Base-by-base conservation (phyloP, 2,329 filamentous ascomycete species). In the Calonectria fujianensis region DNA sequence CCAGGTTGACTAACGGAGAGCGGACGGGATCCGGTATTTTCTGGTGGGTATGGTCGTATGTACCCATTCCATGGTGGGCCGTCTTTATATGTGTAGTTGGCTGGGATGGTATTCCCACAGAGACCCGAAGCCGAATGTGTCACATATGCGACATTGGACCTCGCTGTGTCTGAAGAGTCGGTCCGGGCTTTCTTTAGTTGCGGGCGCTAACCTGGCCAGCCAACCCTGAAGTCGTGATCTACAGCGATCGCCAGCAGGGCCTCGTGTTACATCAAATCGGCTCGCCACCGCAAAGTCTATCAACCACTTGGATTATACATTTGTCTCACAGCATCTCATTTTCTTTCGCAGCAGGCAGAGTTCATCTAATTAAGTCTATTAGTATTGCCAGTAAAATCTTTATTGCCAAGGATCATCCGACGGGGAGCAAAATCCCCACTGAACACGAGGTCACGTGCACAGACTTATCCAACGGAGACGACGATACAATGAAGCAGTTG, bases 1-100 rank as follows among this genome's bases (percentile, higher is more conserved):
- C 57, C 11, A 37, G 66, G 48, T 69, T 69, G 66, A 69, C 50
- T 69, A 35, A 39, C 14, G 51, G 66, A 69, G 66, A 69, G 66
- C 66, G 37, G 66, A 69, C 66, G 51, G 51, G 66, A 69, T 69
- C 66, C 66, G 48, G 51, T 69, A 69, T 59, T 69, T 57, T 69
- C 66, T 37, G 51, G 50, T 18, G 13, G 52, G 11, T 16, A 71
- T 74, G 66, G 45, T 54, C 27, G 51, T 54, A 54, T 54, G 51
- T 31, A 13, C 51, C 20, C 20, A 48, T 24, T 48, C 3, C 20
- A 10, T 48, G 8, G 8, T 11, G 8, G 41, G 20, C 7, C 9
- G 20, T 2, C 1, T 20, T 48, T 48, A 24, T 48, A 48, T 48
- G 20, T 10, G 20, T 24, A 7, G 20, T 9, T 9, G 11, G 41